Conservation (phyloP, 352 stramenopile species). For the Thraustotheca clavata region DNA sequence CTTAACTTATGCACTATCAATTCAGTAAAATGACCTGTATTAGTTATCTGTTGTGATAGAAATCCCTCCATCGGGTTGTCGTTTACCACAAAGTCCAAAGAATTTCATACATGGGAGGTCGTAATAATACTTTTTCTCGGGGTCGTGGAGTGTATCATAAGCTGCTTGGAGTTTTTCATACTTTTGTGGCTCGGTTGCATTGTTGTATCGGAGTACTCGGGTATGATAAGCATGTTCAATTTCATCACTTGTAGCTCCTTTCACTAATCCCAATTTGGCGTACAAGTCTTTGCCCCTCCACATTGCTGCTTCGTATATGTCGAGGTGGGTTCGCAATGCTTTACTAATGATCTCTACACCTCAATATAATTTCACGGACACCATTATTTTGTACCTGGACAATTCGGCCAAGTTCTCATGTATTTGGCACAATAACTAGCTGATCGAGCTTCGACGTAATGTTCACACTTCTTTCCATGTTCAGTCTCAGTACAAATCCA, state of each 20-base stretch:
- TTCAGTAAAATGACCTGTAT: neutral
- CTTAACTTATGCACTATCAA: constrained; percentile 7
- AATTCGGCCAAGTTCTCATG: constrained; percentile 51
- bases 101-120: constrained; percentile 77
- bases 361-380: constrained; percentile 30
- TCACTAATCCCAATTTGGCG: constrained; percentile 70
- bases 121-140: constrained; percentile 80
- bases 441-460: constrained; percentile 60
- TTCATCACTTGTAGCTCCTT: constrained; percentile 51
- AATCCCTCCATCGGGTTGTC: constrained; percentile 68
- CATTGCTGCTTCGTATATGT: constrained; percentile 62
- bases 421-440: constrained; percentile 61
- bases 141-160: constrained; percentile 65
- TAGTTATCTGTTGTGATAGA: constrained; percentile 60
- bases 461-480: constrained; percentile 48
- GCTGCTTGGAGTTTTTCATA: constrained; percentile 76
- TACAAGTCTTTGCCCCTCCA: constrained; percentile 71
- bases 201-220: constrained; percentile 78
- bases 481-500: constrained; percentile 51
- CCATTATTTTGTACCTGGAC: constrained; percentile 28
- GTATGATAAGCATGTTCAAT: constrained; percentile 76
- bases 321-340: constrained; percentile 50
- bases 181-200: constrained; percentile 73
- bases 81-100: constrained; percentile 72
- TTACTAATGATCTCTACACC: constrained; percentile 8